phyloP scores from a whole-genome alignment of 140 eudicot genomes.

The Oenanthe javanica region DNA sequence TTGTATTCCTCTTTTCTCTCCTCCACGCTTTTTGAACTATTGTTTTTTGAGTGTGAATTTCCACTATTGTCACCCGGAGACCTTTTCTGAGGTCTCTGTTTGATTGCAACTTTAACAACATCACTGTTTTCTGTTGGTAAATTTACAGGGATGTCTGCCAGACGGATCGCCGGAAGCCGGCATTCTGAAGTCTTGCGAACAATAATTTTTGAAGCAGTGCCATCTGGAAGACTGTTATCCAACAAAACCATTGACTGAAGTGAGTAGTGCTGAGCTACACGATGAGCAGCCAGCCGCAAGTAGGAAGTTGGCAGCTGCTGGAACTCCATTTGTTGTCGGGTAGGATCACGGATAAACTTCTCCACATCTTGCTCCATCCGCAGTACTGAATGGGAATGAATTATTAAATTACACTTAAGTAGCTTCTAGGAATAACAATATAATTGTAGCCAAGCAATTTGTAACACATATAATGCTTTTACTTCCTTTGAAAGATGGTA shows the following conservation, averaged over 20 bases:
- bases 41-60: conserved; percentile 39
- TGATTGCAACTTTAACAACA: conserved; percentile 75
- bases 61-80: conserved; percentile 32
- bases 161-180: conserved; percentile 64
- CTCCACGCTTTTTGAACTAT: conserved; percentile 85
- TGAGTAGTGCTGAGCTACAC: conserved; percentile 97
- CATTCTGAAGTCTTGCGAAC: conserved; percentile 74
- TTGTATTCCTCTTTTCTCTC: conserved; percentile 97
- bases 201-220: conserved; percentile 82
- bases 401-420: background rate
- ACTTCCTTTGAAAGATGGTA: background rate
- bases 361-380: conserved; percentile 97
- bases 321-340: conserved; percentile 89
- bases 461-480: background rate
- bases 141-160: conserved; percentile 88
- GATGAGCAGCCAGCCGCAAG: conserved; percentile 95
- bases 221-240: conserved; percentile 76
- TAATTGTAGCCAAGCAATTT: background rate
- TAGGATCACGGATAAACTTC: conserved; percentile 87
- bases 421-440: background rate
- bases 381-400: conserved; percentile 41
- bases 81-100: conserved; percentile 82
- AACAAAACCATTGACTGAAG: conserved; percentile 90
- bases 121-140: conserved; percentile 65
- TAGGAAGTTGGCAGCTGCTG: conserved; percentile 97